Base-by-base conservation (phyloP, 768 basidiomycete species). In the Pleurotus ostreatus region DNA sequence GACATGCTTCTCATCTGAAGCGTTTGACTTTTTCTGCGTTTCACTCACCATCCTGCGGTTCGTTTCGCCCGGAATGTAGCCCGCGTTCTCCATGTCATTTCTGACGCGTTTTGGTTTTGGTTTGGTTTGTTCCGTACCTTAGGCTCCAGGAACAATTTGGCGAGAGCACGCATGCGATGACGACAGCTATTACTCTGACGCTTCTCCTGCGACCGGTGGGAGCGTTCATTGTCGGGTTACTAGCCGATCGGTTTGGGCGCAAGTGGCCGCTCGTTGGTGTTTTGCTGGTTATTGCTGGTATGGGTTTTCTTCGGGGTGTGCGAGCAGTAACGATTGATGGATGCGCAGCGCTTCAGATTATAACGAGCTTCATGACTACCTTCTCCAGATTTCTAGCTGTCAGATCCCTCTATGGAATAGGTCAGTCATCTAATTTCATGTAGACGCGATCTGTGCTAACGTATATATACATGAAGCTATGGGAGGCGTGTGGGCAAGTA, bases 121-220 rank as follows among this genome's bases (percentile, higher is more conserved):
- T 13, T 34, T 44, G 20, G 8, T 13, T 34, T 44, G 20, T 26
- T 26, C 37, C 22, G 13, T 18, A 16, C 37, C 9, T 18, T 18
- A 62, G 61, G 7, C 58, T 59, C 12, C 46, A 59, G 25, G 58
- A 44, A n/a, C 55, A 56, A 23, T 59, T 59, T 22, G 11, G 43
- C 13, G 34, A 52, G 26, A 30, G 22, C 16, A 59, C 58, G 7
- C 58, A 59, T 56, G 30, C 55, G 13, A 20, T 60, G 23, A 82
- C 83, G 34, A 78, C 78, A 9, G 70, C 84, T n/a, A 86, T 89
- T 64, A 89, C 88, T 7, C 74, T 89, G 49, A 89, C 87, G 0
- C 73, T 89, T 1, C 78, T 89, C n/a, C 82, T 89, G 74, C 75
- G 87, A 57, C 82, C 83, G 7, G 66, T 74, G 39, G 80, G 81